phyloP scores from a whole-genome alignment of 345 rosid genomes.

The Pugionium dolabratum region DNA sequence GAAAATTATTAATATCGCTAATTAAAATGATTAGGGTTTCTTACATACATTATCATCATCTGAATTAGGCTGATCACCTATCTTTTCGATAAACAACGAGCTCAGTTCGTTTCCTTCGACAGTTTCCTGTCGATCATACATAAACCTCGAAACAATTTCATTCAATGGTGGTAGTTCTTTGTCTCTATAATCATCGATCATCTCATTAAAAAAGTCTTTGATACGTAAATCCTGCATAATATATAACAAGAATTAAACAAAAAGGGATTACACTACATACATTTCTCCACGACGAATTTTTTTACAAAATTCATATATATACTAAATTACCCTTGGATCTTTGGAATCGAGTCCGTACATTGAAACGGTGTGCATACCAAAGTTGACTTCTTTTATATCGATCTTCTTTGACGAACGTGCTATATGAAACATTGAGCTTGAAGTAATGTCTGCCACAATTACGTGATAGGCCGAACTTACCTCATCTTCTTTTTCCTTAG shows the following conservation, averaged over 20 bases:
- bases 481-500: too few relatives aligned
- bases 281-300: background rate
- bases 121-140: too few relatives aligned
- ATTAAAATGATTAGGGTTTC: too few relatives aligned
- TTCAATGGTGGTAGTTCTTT: conserved; percentile 41
- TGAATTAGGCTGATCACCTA: too few relatives aligned
- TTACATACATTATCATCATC: too few relatives aligned
- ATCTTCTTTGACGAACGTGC: conserved; percentile 47
- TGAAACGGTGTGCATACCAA: conserved; percentile 71
- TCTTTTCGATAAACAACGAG: too few relatives aligned
- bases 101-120: too few relatives aligned
- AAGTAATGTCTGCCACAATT: conserved; percentile 54
- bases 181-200: conserved; percentile 42
- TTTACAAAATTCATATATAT: background rate
- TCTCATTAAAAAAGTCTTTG: too few relatives aligned
- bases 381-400: conserved; percentile 52
- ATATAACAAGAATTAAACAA: background rate
- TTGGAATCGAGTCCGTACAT: conserved; percentile 60
- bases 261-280: background rate
- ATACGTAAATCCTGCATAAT: conserved; percentile 52
- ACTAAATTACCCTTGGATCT: conserved; percentile 49
- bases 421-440: conserved; percentile 59
- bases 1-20: too few relatives aligned
- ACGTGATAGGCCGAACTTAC: conserved; percentile 30
- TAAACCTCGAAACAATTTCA: conserved; percentile 50